Conservation (phyloP, 116 monocot species). For the Cymodocea nodosa region DNA sequence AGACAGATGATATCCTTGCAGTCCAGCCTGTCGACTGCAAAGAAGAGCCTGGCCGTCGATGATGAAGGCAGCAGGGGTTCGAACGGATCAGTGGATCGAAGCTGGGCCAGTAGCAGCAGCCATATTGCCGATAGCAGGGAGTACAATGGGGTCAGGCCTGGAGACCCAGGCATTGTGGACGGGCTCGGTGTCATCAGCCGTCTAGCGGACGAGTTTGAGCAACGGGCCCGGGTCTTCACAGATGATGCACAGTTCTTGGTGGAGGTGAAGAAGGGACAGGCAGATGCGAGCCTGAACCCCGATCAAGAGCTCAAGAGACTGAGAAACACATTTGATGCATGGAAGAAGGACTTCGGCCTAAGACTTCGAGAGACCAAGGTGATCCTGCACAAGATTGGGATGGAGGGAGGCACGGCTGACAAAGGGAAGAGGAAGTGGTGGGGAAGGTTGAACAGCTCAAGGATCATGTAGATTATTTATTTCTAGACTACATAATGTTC, state of each 20-base stretch:
- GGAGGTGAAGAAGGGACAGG: conserved; percentile 60
- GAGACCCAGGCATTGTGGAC: not conserved
- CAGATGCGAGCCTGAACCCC: conserved; percentile 38
- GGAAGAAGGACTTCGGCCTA: conserved; percentile 58
- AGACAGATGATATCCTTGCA: conserved; percentile 69
- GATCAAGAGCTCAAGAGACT: conserved; percentile 48
- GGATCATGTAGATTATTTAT: conserved; percentile 18
- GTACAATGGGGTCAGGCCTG: conserved; percentile 1
- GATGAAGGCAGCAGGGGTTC: conserved; percentile 30
- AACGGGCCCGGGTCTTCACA: conserved; percentile 36
- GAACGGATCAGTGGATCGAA: conserved; percentile 39
- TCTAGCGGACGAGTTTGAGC: conserved; percentile 49
- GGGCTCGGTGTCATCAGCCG: conserved; percentile 31
- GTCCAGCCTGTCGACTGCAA: conserved; percentile 51
- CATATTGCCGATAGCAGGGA: not conserved
- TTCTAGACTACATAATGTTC: too few relatives aligned
- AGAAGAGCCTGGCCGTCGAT: conserved; percentile 42
- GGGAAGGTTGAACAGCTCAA: conserved; percentile 60
- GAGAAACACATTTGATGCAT: conserved; percentile 47
- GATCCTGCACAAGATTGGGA: conserved; percentile 35
- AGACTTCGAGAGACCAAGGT: conserved; percentile 55
- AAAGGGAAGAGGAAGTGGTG: conserved; percentile 66
- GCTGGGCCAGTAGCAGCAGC: conserved; percentile 38
- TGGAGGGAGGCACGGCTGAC: conserved; percentile 17
- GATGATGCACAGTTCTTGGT: conserved; percentile 58